Percentiles rank a stretch among this genome's conserved stretches.
Conservation (phyloP, 805 yeast species). For the Lachancea dasiensis region DNA sequence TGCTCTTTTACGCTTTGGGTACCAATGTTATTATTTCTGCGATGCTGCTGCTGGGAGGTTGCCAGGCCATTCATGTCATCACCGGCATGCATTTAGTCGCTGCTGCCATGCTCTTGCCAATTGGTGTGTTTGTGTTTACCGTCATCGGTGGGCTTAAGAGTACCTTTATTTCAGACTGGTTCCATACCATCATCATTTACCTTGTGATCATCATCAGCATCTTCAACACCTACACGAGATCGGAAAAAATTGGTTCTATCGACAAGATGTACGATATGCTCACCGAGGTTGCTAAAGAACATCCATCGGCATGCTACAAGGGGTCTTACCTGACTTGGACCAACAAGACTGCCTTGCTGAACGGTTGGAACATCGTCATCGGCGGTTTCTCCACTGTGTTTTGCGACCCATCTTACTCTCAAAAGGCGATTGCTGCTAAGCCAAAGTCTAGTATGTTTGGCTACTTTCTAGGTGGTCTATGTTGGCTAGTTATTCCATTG, state of each 20-base stretch:
- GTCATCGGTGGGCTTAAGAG: conserved; percentile 71
- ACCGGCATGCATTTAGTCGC: conserved; percentile 78
- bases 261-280: conserved; percentile 72
- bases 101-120: conserved; percentile 69
- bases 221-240: conserved; percentile 57
- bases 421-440: conserved; percentile 65
- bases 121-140: conserved; percentile 64
- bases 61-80: conserved; percentile 66
- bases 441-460: conserved; percentile 76
- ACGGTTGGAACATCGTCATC: conserved; percentile 27
- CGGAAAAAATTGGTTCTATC: no score
- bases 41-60: conserved; percentile 81
- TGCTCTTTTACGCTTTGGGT: conserved; percentile 49
- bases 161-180: conserved; percentile 65
- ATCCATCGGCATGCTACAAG: conserved; percentile 57
- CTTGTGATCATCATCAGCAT: conserved; percentile 70
- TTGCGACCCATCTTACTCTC: conserved; percentile 37
- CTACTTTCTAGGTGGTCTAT: conserved; percentile 72
- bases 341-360: conserved; percentile 73
- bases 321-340: conserved; percentile 82
- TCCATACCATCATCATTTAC: conserved; percentile 67
- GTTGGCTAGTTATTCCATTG: conserved; percentile 83
- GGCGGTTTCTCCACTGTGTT: conserved; percentile 6
- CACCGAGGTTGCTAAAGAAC: conserved; percentile 43
- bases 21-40: conserved; percentile 57